Percentiles rank a stretch among this genome's conserved stretches.
Conservation (phyloP, 2,329 filamentous ascomycete genomes). For the Biscogniauxia marginata region DNA sequence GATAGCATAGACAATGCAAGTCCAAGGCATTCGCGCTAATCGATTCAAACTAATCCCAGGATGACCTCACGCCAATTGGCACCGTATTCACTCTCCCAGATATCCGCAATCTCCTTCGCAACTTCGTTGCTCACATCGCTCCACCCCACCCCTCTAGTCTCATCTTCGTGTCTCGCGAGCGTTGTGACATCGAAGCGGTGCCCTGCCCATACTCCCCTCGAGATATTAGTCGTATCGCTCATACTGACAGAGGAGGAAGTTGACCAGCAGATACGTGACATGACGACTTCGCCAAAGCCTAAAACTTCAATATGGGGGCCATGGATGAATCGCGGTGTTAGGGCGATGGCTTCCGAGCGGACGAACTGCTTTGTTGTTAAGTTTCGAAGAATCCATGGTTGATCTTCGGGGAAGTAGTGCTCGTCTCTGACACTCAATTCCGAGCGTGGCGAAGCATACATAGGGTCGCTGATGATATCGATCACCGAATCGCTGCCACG, state of each 20-base stretch:
- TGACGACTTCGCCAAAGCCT: constrained; percentile 30
- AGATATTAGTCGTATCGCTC: constrained; percentile 10
- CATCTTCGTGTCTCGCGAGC: constrained; percentile 12
- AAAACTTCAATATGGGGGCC: constrained; percentile 29
- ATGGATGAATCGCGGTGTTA: constrained; percentile 23
- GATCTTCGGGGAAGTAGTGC: constrained; percentile 28
- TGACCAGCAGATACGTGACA: constrained; percentile 30
- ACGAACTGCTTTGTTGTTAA: constrained; percentile 33
- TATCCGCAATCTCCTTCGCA: constrained; percentile 18
- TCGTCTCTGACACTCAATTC: no score
- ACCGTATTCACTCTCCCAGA: constrained; percentile 3
- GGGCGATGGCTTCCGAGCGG: constrained; percentile 27
- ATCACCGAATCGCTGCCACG: not conserved
- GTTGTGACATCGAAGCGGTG: constrained; percentile 32
- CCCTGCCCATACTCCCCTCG: constrained; percentile 30
- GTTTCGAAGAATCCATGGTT: constrained; percentile 34
- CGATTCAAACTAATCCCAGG: no score
- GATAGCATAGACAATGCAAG: no score
- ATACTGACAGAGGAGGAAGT: constrained; percentile 3
- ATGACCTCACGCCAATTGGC: constrained; percentile 4
- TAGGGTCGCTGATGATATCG: not conserved
- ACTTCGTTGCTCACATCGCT: constrained; percentile 30
- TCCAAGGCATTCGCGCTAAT: no score
- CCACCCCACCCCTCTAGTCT: constrained; percentile 17
- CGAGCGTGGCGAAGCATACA: no score